Conservation (phyloP, 208 protist species). For the Trypanosoma melophagium region DNA sequence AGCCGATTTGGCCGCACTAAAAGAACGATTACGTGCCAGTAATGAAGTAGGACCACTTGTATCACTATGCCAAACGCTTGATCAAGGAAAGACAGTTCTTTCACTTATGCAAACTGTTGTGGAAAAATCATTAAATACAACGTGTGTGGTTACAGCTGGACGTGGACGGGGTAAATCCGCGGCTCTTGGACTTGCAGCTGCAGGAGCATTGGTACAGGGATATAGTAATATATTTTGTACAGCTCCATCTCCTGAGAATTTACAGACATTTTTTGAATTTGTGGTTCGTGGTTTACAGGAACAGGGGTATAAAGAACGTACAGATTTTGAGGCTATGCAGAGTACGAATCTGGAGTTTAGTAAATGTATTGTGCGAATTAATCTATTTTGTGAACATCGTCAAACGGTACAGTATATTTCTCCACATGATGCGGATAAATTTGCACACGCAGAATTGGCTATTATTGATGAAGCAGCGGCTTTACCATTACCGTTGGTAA, state of each 20-base stretch:
- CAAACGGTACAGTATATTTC: slow-evolving; percentile 99
- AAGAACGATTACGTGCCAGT: slow-evolving; percentile 80
- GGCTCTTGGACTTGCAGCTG: slow-evolving; percentile 94
- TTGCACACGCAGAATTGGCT: slow-evolving; percentile 96
- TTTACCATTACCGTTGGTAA: slow-evolving; percentile 98
- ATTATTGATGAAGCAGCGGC: slow-evolving; percentile 99
- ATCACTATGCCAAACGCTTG: slow-evolving; percentile 90
- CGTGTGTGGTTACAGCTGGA: slow-evolving; percentile 95
- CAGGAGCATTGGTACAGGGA: slow-evolving; percentile 95
- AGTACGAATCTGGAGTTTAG: slow-evolving; percentile 92
- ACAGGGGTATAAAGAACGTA: slow-evolving; percentile 95
- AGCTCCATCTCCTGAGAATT: slow-evolving; percentile 97
- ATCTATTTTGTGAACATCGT: slow-evolving; percentile 96
- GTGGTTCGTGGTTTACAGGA: slow-evolving; percentile 96
- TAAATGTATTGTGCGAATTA: slow-evolving; percentile 97
- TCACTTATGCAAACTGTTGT: slow-evolving; percentile 96
- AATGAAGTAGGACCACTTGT: slow-evolving; percentile 92
- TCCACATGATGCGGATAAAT: slow-evolving; percentile 87
- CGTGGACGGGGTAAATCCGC: slow-evolving; percentile 98
- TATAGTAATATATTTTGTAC: slow-evolving; percentile 99
- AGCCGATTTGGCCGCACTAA: slow-evolving; percentile 70
- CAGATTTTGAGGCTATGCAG: slow-evolving; percentile 97
- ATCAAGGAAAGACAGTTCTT: slow-evolving; percentile 97
- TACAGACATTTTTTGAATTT: slow-evolving; percentile 99
- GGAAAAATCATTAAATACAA: slow-evolving; percentile 96